A percentile compares a stretch with the other conserved stretches of the same genome.
Conservation (phyloP, 2,329 filamentous ascomycete species). For the Colletotrichum scovillei region DNA sequence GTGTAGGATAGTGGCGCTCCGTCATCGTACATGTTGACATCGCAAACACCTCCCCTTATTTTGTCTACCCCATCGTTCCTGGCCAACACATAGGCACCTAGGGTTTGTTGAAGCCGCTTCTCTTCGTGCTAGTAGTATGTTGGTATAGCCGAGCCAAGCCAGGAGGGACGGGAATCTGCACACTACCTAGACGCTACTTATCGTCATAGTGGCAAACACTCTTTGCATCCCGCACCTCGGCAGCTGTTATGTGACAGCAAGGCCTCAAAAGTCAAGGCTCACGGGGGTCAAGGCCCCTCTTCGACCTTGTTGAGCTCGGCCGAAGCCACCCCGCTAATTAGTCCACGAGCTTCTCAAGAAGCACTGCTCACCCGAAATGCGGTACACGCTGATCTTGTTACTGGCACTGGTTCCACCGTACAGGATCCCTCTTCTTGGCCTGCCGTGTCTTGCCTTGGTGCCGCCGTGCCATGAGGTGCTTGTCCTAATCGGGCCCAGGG, state of each 20-base stretch:
- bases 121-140: neutral
- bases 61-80: neutral
- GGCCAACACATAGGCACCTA: neutral
- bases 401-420: neutral
- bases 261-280: neutral
- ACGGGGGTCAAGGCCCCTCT: neutral
- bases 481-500: neutral
- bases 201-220: neutral
- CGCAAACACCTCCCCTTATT: neutral
- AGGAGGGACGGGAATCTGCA: neutral
- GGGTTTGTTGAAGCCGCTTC: neutral
- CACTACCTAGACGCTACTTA: neutral
- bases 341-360: neutral
- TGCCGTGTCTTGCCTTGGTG: neutral
- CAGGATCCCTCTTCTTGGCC: neutral
- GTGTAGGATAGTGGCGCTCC: neutral
- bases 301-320: neutral
- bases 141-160: neutral
- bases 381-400: neutral
- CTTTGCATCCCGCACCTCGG: neutral
- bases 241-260: neutral
- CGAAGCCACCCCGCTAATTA: neutral
- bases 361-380: neutral
- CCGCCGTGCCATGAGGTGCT: neutral
- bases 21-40: slow-evolving; percentile 21